Base-by-base conservation (phyloP, 1,284 basidiomycete genomes). In the Microbotryum saponariae region DNA sequence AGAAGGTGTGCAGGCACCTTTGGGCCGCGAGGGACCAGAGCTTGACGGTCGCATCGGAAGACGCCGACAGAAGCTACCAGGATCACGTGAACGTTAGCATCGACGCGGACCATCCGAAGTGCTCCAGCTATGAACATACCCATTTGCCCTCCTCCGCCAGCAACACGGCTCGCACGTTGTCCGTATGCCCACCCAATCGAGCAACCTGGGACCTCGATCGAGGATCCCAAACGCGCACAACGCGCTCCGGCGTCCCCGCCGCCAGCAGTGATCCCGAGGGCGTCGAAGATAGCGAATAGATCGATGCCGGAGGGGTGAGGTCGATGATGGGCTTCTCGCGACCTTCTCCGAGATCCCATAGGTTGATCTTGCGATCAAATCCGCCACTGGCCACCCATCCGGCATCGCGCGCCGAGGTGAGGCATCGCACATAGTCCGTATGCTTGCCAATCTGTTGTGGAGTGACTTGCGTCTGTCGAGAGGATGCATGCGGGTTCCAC, bases 1-100 rank as follows among this genome's bases (percentile, higher is more conserved):
- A 89, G 77, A 97, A 98, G 1, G 94, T 98, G 72, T 98, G 91
- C 16, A 98, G 77, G 73, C 91, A 96, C 14, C 89, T 82, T 74
- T 97, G 93, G 12, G 82, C 81, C 23, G 88, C 86, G 14, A 97
- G 78, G 0, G 92, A 97, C 94, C 94, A 97, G 12, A 98, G 82
- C 72, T 79, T 78, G 73, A 80, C 74, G 0, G 78, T 78, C 82
- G 88, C 87, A 73, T 96, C 92, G 23, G 91, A 88, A 47, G 88
- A 90, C 10, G 89, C 91, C 20, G 91, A 92, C 45, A 94, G 81
- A 56, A 94, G 79, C 88, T 91, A 70, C 60, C 27, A 46, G 29
- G 45, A 5, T 8, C 1, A 18, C n/a, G 14, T 12, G 9, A 37
- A 12, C 21, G 45, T 60, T 57, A 61, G 70, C 31, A 7, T 14